Evolutionary conservation across 2,329 filamentous ascomycete species (phyloP).

Genomic region (Cordyceps farinosa): DNA sequence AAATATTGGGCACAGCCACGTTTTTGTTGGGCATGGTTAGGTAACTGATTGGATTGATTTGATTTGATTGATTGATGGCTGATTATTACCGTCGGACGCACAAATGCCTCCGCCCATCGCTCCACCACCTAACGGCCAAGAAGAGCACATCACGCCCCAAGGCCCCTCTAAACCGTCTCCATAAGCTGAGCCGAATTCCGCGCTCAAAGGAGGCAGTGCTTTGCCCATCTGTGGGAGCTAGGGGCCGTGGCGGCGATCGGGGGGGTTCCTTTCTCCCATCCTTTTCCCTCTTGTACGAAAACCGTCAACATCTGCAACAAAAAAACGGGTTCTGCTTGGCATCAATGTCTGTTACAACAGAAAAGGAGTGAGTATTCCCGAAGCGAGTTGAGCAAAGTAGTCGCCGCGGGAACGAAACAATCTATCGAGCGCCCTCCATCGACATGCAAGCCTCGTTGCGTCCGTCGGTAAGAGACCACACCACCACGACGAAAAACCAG

Average conservation of each 20-base stretch:
- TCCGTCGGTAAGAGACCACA: background rate
- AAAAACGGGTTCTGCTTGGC: no score
- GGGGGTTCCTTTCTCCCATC: background rate
- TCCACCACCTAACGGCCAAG: background rate
- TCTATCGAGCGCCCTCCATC: background rate
- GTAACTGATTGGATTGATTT: constrained; percentile 15
- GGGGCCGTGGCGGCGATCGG: background rate
- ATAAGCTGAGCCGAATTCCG: constrained; percentile 13
- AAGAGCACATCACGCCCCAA: constrained; percentile 2
- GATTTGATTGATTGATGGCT: constrained; percentile 8
- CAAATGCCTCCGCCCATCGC: background rate
- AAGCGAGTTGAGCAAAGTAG: background rate
- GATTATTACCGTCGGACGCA: constrained; percentile 1
- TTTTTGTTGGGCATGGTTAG: background rate
- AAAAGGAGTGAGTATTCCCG: background rate
- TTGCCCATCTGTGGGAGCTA: background rate
- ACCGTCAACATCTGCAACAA: no score
- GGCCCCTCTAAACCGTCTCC: background rate
- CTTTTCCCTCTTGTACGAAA: no score
- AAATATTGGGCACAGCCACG: background rate
- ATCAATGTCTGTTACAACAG: background rate
- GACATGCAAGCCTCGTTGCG: background rate
- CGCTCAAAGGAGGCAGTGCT: constrained; percentile 1
- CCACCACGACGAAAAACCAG: background rate
- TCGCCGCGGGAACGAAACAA: background rate